These are phyloP conservation scores for Suhomyces kilbournensis DNA, from an alignment of 805 yeast genomes.

Conservation along the genomic window DNA sequence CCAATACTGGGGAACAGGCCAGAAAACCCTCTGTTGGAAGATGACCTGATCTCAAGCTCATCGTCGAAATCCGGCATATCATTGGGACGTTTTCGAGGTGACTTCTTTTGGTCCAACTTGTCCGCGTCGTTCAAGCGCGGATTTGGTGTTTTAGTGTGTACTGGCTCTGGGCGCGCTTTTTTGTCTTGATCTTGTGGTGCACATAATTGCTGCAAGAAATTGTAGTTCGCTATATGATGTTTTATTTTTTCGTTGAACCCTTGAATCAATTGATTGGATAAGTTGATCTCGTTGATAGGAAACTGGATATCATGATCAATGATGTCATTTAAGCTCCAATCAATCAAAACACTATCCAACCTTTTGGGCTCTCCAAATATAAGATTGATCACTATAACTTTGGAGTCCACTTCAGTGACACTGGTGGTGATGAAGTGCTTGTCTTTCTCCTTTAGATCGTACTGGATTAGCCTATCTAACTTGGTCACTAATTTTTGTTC, in stretches of 20 bases:
- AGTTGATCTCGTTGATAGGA: conserved; percentile 20
- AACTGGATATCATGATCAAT: conserved; percentile 15
- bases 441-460: conserved; percentile 7
- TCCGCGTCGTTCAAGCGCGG: conserved; percentile 5
- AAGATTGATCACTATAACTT: conserved; percentile 9
- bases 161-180: neutral
- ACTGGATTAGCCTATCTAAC: conserved; percentile 13
- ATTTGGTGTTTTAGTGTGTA: conserved; percentile 1
- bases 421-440: conserved; percentile 6
- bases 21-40: conserved; percentile 4
- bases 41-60: conserved; percentile 42
- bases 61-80: conserved; percentile 55
- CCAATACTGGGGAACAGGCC: conserved; percentile 39
- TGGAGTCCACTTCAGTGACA: conserved; percentile 9
- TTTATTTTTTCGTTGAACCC: conserved; percentile 16
- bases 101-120: neutral
- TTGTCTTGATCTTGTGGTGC: neutral
- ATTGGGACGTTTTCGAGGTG: conserved; percentile 14
- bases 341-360: conserved; percentile 19
- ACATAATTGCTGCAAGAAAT: conserved; percentile 3
- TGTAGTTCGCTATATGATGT: neutral
- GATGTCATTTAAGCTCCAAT: conserved; percentile 19
- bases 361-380: conserved; percentile 8
- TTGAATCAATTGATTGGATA: conserved; percentile 18
- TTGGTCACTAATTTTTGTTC: conserved; percentile 3